A percentile compares a stretch with the other conserved stretches of the same genome.
These are phyloP conservation scores for Aspergillus sp. DNA, from an alignment of 2,329 filamentous ascomycete species.

Conservation along the genomic window DNA sequence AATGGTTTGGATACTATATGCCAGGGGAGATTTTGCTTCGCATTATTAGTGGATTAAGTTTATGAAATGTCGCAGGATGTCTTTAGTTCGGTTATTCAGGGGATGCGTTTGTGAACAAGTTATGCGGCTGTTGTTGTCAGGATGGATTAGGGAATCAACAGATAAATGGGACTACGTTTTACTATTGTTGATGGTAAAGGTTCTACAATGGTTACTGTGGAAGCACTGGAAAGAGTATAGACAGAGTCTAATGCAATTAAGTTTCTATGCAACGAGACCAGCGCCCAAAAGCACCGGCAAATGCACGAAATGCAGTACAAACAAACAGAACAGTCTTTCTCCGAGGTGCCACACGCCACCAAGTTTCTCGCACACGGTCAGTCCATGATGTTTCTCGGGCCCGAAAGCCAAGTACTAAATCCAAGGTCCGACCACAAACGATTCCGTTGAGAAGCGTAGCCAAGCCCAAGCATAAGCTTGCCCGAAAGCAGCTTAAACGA, in stretches of 20 bases:
- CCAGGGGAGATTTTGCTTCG: too few species aligned
- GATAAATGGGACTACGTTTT: too few species aligned
- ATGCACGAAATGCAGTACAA: slow-evolving; percentile 9
- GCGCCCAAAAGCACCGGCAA: slow-evolving; percentile 16
- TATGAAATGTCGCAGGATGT: too few species aligned
- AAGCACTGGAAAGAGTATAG: neutral
- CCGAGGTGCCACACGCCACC: slow-evolving; percentile 34
- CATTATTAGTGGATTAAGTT: too few species aligned
- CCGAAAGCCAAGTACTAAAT: slow-evolving; percentile 12
- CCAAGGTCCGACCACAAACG: slow-evolving; percentile 22
- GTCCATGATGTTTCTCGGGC: slow-evolving; percentile 26
- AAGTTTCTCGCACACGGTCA: slow-evolving; percentile 32
- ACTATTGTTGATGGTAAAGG: too few species aligned
- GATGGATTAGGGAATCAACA: too few species aligned
- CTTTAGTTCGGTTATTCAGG: too few species aligned
- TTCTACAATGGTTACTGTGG: too few species aligned
- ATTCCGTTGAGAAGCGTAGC: neutral
- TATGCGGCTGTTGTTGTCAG: too few species aligned
- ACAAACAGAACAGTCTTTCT: slow-evolving; percentile 32
- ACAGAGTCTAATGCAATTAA: slow-evolving; percentile 22
- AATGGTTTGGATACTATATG: too few species aligned
- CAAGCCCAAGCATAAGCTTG: neutral
- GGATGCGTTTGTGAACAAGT: too few species aligned
- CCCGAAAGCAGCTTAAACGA: slow-evolving; percentile 36
- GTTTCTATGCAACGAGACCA: slow-evolving; percentile 18